A percentile compares a stretch with the other conserved stretches of the same genome.
Evolutionary conservation across 75 land plant genomes (phyloP).

Genomic region (Picea glauca): DNA sequence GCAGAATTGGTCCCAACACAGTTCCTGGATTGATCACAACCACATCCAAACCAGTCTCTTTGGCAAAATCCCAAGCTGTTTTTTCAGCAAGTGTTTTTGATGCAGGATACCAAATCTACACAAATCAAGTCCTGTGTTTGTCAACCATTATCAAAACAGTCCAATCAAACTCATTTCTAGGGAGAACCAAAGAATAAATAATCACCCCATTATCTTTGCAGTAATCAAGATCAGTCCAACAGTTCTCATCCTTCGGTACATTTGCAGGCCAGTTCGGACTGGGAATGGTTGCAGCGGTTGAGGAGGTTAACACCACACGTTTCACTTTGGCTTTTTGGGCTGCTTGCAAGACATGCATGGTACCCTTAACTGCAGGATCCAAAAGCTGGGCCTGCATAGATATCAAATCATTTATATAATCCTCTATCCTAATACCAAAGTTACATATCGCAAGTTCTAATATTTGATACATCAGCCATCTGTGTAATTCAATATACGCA

Average conservation of each 20-base stretch:
- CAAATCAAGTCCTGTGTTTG: background rate
- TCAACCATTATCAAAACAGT: background rate
- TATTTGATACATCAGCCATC: too few relatives aligned
- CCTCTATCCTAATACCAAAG: too few relatives aligned
- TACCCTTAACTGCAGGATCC: slow-evolving; percentile 80
- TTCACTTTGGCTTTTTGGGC: slow-evolving; percentile 43
- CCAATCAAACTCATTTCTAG: background rate
- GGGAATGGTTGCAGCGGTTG: slow-evolving; percentile 54
- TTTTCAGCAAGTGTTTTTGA: slow-evolving; percentile 76
- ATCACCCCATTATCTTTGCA: slow-evolving; percentile 58
- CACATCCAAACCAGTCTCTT: slow-evolving; percentile 52
- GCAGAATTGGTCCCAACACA: slow-evolving; percentile 62
- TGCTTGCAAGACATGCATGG: slow-evolving; percentile 71
- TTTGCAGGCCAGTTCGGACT: slow-evolving; percentile 61
- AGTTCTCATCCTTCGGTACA: slow-evolving; percentile 48
- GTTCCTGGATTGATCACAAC: slow-evolving; percentile 77
- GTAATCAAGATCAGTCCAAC: slow-evolving; percentile 73
- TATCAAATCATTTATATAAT: background rate
- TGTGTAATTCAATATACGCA: too few relatives aligned
- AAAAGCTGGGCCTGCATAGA: slow-evolving; percentile 45
- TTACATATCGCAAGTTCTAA: too few relatives aligned
- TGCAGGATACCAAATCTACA: slow-evolving; percentile 63
- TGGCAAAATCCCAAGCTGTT: slow-evolving; percentile 69
- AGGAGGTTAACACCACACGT: slow-evolving; percentile 84
- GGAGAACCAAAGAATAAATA: background rate